phyloP scores from a whole-genome alignment of 495 filamentous ascomycete genomes.

The Hypoxylon fuscum region DNA sequence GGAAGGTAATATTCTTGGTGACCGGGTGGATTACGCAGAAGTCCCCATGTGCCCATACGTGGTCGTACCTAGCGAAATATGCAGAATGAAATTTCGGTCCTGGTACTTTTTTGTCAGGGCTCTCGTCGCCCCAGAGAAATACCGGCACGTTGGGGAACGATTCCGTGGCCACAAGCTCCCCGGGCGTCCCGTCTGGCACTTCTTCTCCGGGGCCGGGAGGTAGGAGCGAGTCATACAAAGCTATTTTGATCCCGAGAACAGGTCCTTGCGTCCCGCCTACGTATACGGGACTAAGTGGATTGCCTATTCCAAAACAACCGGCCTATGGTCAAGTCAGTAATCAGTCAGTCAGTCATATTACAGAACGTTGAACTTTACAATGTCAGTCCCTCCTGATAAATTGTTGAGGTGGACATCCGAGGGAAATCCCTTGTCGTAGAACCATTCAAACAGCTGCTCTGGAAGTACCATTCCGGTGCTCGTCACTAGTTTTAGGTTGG shows the following conservation, averaged over 20 bases:
- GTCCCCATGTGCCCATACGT: conserved; percentile 85
- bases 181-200: conserved; percentile 69
- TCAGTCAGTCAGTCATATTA: background rate
- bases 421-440: conserved; percentile 82
- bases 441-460: conserved; percentile 79
- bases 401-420: conserved; percentile 69
- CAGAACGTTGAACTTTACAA: conserved; percentile 50
- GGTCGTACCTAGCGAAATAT: conserved; percentile 76
- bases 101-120: conserved; percentile 50
- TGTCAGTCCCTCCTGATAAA: conserved; percentile 81
- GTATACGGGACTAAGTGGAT: conserved; percentile 75
- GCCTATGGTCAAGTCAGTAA: conserved; percentile 48
- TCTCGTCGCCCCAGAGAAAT: conserved; percentile 71
- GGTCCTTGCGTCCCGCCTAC: conserved; percentile 74
- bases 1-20: conserved; percentile 71
- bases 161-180: conserved; percentile 74
- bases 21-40: conserved; percentile 75
- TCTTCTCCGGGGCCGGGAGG: conserved; percentile 60
- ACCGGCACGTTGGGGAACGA: conserved; percentile 80
- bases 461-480: conserved; percentile 83
- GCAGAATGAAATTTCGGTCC: conserved; percentile 69
- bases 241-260: conserved; percentile 69
- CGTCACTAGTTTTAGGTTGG: conserved; percentile 64
- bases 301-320: conserved; percentile 73
- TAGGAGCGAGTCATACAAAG: conserved; percentile 72